These are phyloP conservation scores for Sporothrix curviconia DNA, from an alignment of 2,329 filamentous ascomycete species.

Conservation along the genomic window DNA sequence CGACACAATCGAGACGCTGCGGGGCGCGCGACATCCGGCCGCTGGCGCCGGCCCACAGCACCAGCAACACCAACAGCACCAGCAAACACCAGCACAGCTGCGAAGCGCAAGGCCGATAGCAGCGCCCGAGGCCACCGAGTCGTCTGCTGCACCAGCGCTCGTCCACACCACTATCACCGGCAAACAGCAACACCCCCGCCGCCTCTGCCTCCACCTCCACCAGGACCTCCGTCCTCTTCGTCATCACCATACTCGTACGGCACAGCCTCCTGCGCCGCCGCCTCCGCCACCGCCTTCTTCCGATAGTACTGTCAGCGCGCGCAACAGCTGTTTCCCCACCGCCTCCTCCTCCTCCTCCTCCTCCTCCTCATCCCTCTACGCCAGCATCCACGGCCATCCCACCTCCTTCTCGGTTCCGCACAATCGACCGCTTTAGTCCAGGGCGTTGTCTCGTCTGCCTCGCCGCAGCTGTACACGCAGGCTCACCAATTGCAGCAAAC, in stretches of 20 bases:
- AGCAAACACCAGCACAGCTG: too few relatives aligned
- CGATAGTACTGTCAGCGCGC: too few relatives aligned
- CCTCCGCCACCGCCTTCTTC: background rate
- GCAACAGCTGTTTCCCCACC: constrained; percentile 12
- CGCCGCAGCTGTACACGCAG: constrained; percentile 48
- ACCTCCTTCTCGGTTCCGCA: constrained; percentile 9
- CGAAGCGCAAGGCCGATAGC: constrained; percentile 79
- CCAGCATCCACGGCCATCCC: background rate
- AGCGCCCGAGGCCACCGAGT: constrained; percentile 36
- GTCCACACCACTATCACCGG: background rate
- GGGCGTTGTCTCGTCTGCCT: constrained; percentile 48
- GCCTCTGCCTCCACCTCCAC: constrained; percentile 20
- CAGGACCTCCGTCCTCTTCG: too few relatives aligned
- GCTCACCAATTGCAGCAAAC: constrained; percentile 58
- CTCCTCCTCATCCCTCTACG: background rate
- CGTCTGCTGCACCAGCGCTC: constrained; percentile 12
- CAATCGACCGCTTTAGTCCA: constrained; percentile 28
- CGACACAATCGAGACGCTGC: constrained; percentile 72
- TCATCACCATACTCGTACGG: too few relatives aligned
- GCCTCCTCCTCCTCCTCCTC: background rate
- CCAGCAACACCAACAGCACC: background rate
- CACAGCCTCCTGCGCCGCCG: background rate
- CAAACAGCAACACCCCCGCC: constrained; percentile 30
- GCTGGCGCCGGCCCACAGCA: constrained; percentile 34
- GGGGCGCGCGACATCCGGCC: constrained; percentile 79